These are phyloP conservation scores for Myxozyma mucilagina DNA, from an alignment of 805 yeast species.

Conservation along the genomic window DNA sequence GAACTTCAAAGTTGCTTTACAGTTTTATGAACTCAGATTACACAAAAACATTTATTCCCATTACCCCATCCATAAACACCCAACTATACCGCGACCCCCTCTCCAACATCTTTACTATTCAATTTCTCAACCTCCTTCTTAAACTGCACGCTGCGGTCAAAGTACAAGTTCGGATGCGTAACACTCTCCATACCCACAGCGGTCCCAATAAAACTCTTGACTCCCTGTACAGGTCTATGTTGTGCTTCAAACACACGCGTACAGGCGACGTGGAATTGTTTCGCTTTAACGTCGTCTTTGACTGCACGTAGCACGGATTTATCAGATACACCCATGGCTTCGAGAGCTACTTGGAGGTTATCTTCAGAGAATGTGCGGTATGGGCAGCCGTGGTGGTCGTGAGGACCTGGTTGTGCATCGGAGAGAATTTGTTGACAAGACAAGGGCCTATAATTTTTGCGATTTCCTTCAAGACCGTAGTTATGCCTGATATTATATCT, in stretches of 20 bases:
- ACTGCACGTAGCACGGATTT: constrained; percentile 57
- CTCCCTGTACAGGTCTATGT: constrained; percentile 42
- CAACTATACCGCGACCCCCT: background rate
- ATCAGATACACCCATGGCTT: constrained; percentile 65
- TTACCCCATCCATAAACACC: background rate
- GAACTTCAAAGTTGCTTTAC: too few species aligned
- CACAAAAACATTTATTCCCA: background rate
- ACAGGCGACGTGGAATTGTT: constrained; percentile 83
- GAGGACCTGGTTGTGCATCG: constrained; percentile 57
- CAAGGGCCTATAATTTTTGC: constrained; percentile 83
- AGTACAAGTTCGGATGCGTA: constrained; percentile 85
- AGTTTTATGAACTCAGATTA: too few species aligned
- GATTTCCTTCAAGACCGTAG: constrained; percentile 89
- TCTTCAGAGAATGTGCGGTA: constrained; percentile 75
- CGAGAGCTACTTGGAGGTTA: constrained; percentile 55
- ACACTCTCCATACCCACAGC: constrained; percentile 53
- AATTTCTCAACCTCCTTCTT: constrained; percentile 10
- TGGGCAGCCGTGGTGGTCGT: constrained; percentile 91
- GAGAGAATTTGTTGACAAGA: constrained; percentile 75
- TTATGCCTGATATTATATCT: constrained; percentile 82
- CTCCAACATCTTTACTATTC: background rate
- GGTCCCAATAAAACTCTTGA: constrained; percentile 40
- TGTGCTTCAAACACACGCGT: constrained; percentile 82
- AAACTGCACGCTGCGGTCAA: constrained; percentile 51
- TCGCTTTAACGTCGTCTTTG: constrained; percentile 63